phyloP scores from a whole-genome alignment of 768 basidiomycete genomes.

The Hericium rajendrae region DNA sequence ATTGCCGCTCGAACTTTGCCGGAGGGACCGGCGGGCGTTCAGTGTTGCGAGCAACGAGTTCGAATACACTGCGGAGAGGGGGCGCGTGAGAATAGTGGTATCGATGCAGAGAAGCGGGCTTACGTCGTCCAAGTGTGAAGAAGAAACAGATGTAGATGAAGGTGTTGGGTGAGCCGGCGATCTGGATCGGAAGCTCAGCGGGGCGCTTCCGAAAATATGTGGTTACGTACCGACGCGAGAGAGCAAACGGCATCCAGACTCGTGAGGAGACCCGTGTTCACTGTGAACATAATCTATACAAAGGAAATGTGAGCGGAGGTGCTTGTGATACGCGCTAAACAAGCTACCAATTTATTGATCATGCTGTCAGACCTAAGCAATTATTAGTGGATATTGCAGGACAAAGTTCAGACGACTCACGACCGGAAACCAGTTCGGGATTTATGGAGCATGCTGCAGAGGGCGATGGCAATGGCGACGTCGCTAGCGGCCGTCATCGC shows the following conservation, averaged over 20 bases:
- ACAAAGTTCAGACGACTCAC: constrained; percentile 24
- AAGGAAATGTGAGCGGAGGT: background rate
- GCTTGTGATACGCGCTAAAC: too few relatives aligned
- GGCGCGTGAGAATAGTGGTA: background rate
- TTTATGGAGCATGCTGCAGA: constrained; percentile 39
- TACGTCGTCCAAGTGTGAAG: constrained; percentile 43
- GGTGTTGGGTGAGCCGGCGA: constrained; percentile 30
- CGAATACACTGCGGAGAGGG: constrained; percentile 32
- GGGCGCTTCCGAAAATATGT: background rate
- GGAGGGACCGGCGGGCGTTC: constrained; percentile 27
- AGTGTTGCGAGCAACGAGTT: constrained; percentile 47
- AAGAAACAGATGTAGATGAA: constrained; percentile 52
- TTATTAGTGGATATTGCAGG: background rate
- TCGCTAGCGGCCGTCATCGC: constrained; percentile 40
- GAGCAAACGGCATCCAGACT: constrained; percentile 34
- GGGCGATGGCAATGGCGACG: constrained; percentile 37
- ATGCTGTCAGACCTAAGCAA: constrained; percentile 30
- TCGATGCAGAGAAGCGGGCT: constrained; percentile 6
- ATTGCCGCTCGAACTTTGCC: constrained; percentile 1
- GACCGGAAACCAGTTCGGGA: constrained; percentile 43
- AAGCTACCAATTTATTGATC: constrained; percentile 25
- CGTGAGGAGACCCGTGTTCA: constrained; percentile 34
- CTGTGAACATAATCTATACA: constrained; percentile 26
- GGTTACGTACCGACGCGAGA: constrained; percentile 26
- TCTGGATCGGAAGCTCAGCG: constrained; percentile 28